phyloP scores from a whole-genome alignment of 2,329 filamentous ascomycete species.

The Coniella vitis region DNA sequence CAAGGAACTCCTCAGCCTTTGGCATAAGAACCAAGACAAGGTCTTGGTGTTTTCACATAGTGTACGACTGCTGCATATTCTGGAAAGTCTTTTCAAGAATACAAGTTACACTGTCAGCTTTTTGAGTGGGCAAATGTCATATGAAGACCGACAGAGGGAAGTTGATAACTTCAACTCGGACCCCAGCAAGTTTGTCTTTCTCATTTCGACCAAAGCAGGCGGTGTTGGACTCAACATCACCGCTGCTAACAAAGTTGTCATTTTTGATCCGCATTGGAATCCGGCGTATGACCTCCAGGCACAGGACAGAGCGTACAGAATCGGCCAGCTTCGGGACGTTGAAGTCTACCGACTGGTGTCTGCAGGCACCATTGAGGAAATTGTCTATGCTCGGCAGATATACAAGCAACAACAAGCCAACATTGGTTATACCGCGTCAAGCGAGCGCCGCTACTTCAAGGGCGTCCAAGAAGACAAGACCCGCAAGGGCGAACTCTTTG shows the following conservation, averaged over 20 bases:
- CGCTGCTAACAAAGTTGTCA: slow-evolving; percentile 94
- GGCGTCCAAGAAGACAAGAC: slow-evolving; percentile 80
- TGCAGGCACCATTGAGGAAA: slow-evolving; percentile 90
- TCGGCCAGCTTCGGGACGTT: slow-evolving; percentile 86
- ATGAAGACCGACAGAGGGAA: slow-evolving; percentile 72
- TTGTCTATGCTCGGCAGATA: slow-evolving; percentile 92
- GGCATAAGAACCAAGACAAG: slow-evolving; percentile 86
- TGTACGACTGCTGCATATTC: slow-evolving; percentile 74
- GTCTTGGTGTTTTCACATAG: slow-evolving; percentile 94
- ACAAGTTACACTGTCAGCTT: slow-evolving; percentile 90
- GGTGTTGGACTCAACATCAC: slow-evolving; percentile 95
- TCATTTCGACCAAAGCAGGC: slow-evolving; percentile 90
- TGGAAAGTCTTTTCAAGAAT: slow-evolving; percentile 78
- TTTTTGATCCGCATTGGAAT: slow-evolving; percentile 97
- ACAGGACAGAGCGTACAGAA: slow-evolving; percentile 92
- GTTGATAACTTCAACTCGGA: slow-evolving; percentile 92
- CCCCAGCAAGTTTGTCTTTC: slow-evolving; percentile 81
- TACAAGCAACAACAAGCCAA: slow-evolving; percentile 99
- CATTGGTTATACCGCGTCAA: slow-evolving; percentile 89
- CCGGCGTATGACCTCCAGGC: slow-evolving; percentile 91
- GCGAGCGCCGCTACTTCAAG: slow-evolving; percentile 89
- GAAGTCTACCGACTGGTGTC: slow-evolving; percentile 92
- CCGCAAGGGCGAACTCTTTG: slow-evolving; percentile 91
- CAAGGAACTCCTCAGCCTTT: slow-evolving; percentile 78
- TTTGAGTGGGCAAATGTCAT: slow-evolving; percentile 75